Percentiles rank a stretch among this genome's conserved stretches.
phyloP scores from a whole-genome alignment of 305 asterid genomes.

The Nicotiana rustica region DNA sequence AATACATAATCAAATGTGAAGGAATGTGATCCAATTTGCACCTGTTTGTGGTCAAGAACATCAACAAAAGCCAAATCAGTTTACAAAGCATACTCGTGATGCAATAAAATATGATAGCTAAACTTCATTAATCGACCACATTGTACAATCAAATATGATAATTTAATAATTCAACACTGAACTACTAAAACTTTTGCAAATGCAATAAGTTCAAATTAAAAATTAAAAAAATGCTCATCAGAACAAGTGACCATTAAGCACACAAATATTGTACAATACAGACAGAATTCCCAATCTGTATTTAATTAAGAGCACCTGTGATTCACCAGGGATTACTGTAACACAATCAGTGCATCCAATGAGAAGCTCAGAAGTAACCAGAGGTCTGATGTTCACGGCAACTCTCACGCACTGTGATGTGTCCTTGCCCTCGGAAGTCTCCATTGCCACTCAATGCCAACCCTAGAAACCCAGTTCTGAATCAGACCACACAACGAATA shows the following conservation, averaged over 20 bases:
- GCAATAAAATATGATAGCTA: constrained; percentile 19
- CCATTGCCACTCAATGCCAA: constrained; percentile 54
- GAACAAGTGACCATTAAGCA: neutral
- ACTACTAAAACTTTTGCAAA: neutral
- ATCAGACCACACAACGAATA: constrained; percentile 15
- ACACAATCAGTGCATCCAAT: constrained; percentile 90
- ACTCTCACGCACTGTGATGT: constrained; percentile 85
- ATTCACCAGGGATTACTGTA: constrained; percentile 72
- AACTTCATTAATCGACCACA: constrained; percentile 12
- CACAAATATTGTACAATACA: neutral
- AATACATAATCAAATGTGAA: constrained; percentile 87
- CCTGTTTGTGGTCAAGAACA: constrained; percentile 53
- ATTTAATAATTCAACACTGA: constrained; percentile 10
- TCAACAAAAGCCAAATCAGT: constrained; percentile 22
- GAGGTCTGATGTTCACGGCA: constrained; percentile 84
- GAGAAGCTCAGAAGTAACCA: constrained; percentile 90
- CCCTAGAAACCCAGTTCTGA: constrained; percentile 3
- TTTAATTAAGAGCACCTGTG: constrained; percentile 62
- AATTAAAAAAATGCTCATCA: neutral
- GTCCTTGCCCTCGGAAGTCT: constrained; percentile 54
- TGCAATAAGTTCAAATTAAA: neutral
- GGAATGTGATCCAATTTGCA: constrained; percentile 94
- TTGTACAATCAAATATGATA: neutral
- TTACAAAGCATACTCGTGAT: neutral
- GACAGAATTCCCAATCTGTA: neutral